phyloP scores from a whole-genome alignment of 306 rosid species.

The Sicyos edulis region DNA sequence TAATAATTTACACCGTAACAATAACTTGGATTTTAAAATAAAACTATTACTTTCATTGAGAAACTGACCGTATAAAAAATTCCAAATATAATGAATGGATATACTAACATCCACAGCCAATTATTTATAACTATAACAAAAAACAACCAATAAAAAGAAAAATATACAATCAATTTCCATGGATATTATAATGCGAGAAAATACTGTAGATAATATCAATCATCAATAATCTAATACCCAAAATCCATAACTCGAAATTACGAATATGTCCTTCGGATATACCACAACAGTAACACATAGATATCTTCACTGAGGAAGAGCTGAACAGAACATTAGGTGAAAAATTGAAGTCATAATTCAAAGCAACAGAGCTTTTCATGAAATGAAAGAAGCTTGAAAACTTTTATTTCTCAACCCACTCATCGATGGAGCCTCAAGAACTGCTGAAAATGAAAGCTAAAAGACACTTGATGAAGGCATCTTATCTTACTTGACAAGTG shows the following conservation, averaged over 20 bases:
- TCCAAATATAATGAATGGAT: too few relatives aligned
- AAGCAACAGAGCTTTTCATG: neutral
- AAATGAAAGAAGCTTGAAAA: neutral
- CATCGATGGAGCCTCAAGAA: neutral
- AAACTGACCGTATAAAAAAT: too few relatives aligned
- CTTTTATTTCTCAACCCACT: neutral
- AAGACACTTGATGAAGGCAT: neutral
- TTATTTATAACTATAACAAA: too few relatives aligned
- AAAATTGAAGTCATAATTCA: constrained; percentile 5
- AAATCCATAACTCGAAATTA: neutral
- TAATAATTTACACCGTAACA: too few relatives aligned
- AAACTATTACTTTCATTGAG: too few relatives aligned
- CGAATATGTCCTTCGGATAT: neutral
- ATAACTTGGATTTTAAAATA: too few relatives aligned
- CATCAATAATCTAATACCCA: neutral
- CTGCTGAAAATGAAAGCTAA: neutral
- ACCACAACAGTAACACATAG: neutral
- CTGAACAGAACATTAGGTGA: neutral
- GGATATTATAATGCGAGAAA: too few relatives aligned
- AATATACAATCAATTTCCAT: too few relatives aligned
- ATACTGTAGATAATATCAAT: too few relatives aligned
- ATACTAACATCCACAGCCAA: too few relatives aligned
- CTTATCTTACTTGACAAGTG: constrained; percentile 20
- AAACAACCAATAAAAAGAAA: too few relatives aligned
- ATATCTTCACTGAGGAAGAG: constrained; percentile 11